Evolutionary conservation across 1,284 basidiomycete species (phyloP), one percentile per base, ranked within the genome.

Genomic region (Heterobasidion irregulare): DNA sequence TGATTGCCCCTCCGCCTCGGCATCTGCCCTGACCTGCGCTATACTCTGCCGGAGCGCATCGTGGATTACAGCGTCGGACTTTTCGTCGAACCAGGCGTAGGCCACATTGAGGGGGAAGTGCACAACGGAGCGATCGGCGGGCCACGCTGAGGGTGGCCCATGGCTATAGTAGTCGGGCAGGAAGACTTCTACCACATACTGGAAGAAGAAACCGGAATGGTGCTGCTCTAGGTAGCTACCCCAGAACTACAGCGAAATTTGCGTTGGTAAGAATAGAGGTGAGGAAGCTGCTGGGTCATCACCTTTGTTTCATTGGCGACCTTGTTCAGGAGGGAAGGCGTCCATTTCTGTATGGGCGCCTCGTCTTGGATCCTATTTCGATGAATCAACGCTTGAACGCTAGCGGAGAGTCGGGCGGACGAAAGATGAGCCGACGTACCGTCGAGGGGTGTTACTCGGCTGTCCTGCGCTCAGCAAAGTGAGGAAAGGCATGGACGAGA

Each of bases 1-100:
- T 51, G 70, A 65, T 63, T 78, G 79, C 19, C 77, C 76, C 55
- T 77, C 70, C 19, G 59, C 63, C 8, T 72, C 53, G 0, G 75
- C 75, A n/a, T 73, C 68, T 15, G 66, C 62, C 26, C 62, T 64
- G 50, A 84, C 67, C 0, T 62, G 65, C 8, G 61, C 44, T 7
- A 50, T 15, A 9, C 33, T 35, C 4, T 55, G 15, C 18, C 46
- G 50, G 15, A 59, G 8, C 2, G 47, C 43, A 2, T 15, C 35
- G 6, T 43, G 52, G 10, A 60, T 47, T 9, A 15, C 26, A 2
- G 19, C 44, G 19, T 60, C 58, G 13, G 38, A n/a, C 6, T 45
- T 47, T 8, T 15, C 6, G 35, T 53, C 19, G 19, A 44, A 13
- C 59, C 58, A 59, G 10, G n/a, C 10, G 41, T 35, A 26, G 19